A percentile compares a stretch with the other conserved stretches of the same genome.
Conservation (phyloP, 192 early-diverging fungal species). For the Entomortierella chlamydospora region DNA sequence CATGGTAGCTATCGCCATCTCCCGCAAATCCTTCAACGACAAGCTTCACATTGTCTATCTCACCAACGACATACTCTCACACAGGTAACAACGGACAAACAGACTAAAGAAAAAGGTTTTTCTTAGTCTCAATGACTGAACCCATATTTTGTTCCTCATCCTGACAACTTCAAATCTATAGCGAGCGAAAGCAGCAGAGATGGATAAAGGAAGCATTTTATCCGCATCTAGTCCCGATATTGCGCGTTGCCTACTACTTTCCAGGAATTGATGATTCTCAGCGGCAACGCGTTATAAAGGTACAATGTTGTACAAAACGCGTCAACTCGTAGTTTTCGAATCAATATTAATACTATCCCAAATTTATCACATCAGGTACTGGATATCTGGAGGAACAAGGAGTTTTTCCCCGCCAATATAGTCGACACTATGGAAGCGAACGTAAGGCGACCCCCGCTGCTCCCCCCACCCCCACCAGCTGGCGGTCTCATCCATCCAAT, state of each 20-base stretch:
- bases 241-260: conserved; percentile 61
- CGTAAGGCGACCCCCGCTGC: conserved; percentile 35
- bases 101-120: no score
- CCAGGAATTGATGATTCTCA: conserved; percentile 52
- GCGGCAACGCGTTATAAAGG: conserved; percentile 62
- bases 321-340: not conserved
- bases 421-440: conserved; percentile 45
- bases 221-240: conserved; percentile 55
- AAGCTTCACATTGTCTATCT: conserved; percentile 64
- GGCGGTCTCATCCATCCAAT: not conserved
- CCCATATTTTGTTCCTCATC: not conserved
- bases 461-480: conserved; percentile 4
- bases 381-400: conserved; percentile 52
- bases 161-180: conserved; percentile 1
- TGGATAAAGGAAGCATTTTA: conserved; percentile 63
- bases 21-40: conserved; percentile 55
- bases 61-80: conserved; percentile 63
- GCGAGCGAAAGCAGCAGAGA: conserved; percentile 54
- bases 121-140: no score
- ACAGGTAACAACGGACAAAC: conserved; percentile 46
- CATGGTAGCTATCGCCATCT: conserved; percentile 55
- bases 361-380: conserved; percentile 44
- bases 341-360: not conserved
- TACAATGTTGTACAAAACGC: not conserved
- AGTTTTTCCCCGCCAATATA: conserved; percentile 38